Percentiles rank a stretch among this genome's conserved stretches.
These are phyloP conservation scores for Pseudocercospora vitis DNA, from an alignment of 2,329 filamentous ascomycete genomes.

Conservation along the genomic window DNA sequence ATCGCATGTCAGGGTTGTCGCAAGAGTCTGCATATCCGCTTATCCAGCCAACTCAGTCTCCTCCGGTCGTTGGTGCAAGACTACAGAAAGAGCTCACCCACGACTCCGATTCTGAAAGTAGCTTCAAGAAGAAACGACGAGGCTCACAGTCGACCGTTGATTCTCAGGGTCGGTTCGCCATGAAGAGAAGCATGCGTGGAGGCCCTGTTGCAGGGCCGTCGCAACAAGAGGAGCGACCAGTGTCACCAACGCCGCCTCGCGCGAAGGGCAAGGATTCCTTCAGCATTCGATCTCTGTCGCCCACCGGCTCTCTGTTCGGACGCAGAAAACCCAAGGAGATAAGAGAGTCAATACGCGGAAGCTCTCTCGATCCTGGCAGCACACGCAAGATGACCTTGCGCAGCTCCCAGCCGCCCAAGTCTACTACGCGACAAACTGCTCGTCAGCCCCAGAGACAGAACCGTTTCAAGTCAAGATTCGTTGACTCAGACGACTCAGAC, in stretches of 20 bases:
- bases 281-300: conserved; percentile 70
- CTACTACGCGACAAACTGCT: conserved; percentile 16
- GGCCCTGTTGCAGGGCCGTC: conserved; percentile 41
- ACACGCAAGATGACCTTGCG: conserved; percentile 27
- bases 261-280: conserved; percentile 41
- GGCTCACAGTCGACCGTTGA: conserved; percentile 33
- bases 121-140: conserved; percentile 67
- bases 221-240: conserved; percentile 41
- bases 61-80: conserved; percentile 24
- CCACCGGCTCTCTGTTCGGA: conserved; percentile 56
- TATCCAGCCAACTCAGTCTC: conserved; percentile 10
- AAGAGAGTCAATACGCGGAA: conserved; percentile 31
- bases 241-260: conserved; percentile 37
- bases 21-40: conserved; percentile 18
- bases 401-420: conserved; percentile 14
- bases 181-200: conserved; percentile 73
- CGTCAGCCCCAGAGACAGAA: conserved; percentile 16
- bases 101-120: conserved; percentile 60
- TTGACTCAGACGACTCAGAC: conserved; percentile 59
- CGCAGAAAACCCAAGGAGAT: conserved; percentile 32
- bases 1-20: conserved; percentile 12
- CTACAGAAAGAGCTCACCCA: conserved; percentile 38
- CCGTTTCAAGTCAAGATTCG: conserved; percentile 58
- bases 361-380: conserved; percentile 26
- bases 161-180: conserved; percentile 55